These are phyloP conservation scores for Meira miltonrushii DNA, from an alignment of 1,284 basidiomycete species.

Conservation along the genomic window DNA sequence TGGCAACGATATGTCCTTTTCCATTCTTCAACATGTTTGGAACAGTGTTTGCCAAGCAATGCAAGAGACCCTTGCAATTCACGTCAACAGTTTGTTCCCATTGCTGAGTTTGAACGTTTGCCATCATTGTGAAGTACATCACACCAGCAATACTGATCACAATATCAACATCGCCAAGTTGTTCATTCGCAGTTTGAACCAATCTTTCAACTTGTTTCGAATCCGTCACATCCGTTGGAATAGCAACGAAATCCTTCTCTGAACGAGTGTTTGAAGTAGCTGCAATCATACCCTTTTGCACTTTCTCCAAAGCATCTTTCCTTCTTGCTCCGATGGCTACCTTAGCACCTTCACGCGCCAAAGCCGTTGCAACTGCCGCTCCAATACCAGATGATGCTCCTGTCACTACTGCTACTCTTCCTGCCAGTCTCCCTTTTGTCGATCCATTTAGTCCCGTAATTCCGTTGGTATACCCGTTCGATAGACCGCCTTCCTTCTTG, in stretches of 20 bases:
- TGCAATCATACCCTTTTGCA: constrained; percentile 8
- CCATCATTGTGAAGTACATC: constrained; percentile 51
- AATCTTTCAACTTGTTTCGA: constrained; percentile 37
- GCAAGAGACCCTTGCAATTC: constrained; percentile 49
- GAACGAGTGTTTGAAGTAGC: too few species aligned
- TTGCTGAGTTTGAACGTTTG: constrained; percentile 37
- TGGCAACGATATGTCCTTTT: constrained; percentile 46
- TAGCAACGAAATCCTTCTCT: constrained; percentile 18
- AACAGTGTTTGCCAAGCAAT: constrained; percentile 38
- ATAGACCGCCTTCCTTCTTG: too few species aligned
- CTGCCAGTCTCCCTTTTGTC: constrained; percentile 22
- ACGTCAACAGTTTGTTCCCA: constrained; percentile 52
- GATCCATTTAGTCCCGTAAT: constrained; percentile 4
- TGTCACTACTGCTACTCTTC: constrained; percentile 53
- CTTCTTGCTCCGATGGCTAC: constrained; percentile 32
- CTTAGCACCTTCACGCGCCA: constrained; percentile 30
- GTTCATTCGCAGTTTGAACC: constrained; percentile 24
- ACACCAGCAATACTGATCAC: constrained; percentile 47
- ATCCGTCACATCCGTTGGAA: constrained; percentile 42
- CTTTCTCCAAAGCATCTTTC: constrained; percentile 22
- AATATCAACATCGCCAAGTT: constrained; percentile 42
- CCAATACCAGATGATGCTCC: constrained; percentile 54
- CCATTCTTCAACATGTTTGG: constrained; percentile 33
- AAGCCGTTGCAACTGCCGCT: constrained; percentile 45
- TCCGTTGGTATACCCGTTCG: too few species aligned